A percentile compares a stretch with the other conserved stretches of the same genome.
phyloP scores from a whole-genome alignment of 169 alveolate genomes.

The Plasmodium sp. region DNA sequence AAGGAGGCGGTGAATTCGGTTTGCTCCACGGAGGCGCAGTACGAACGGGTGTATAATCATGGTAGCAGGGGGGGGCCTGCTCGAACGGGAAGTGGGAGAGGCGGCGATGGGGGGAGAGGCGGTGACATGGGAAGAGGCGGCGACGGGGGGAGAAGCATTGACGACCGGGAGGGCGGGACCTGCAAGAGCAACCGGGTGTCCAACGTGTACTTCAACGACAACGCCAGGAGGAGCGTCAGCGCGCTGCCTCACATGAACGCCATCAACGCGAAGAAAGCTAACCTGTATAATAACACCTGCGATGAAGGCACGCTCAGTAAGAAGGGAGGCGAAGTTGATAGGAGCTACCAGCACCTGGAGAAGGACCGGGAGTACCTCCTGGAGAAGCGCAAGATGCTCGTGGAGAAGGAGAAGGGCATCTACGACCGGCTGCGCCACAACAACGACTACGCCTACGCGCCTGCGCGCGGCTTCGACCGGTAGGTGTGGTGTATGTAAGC shows the following conservation, averaged over 20 bases:
- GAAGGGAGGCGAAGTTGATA: background rate
- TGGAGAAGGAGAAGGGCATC: slow-evolving; percentile 62
- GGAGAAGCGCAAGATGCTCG: slow-evolving; percentile 39
- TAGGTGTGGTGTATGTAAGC: background rate
- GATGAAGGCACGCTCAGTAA: slow-evolving; percentile 9
- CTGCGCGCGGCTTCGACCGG: slow-evolving; percentile 41
- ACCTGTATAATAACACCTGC: background rate
- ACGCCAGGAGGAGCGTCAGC: slow-evolving; percentile 69
- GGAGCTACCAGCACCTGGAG: slow-evolving; percentile 53
- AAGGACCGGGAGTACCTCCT: slow-evolving; percentile 63
- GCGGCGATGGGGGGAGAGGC: background rate
- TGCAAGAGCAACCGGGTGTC: slow-evolving; percentile 68
- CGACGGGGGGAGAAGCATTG: background rate
- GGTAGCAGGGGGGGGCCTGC: background rate
- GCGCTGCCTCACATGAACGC: slow-evolving; percentile 58
- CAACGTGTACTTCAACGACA: slow-evolving; percentile 56
- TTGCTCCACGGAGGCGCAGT: slow-evolving; percentile 6
- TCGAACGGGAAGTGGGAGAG: background rate
- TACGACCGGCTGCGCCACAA: slow-evolving; percentile 21
- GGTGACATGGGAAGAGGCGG: background rate
- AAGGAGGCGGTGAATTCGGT: slow-evolving; percentile 42
- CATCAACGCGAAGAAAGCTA: background rate
- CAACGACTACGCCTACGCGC: slow-evolving; percentile 15
- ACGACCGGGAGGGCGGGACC: background rate
- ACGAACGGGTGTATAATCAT: slow-evolving; percentile 21